Base-by-base conservation (phyloP, 2,329 filamentous ascomycete species). In the Ophiostoma montium region DNA sequence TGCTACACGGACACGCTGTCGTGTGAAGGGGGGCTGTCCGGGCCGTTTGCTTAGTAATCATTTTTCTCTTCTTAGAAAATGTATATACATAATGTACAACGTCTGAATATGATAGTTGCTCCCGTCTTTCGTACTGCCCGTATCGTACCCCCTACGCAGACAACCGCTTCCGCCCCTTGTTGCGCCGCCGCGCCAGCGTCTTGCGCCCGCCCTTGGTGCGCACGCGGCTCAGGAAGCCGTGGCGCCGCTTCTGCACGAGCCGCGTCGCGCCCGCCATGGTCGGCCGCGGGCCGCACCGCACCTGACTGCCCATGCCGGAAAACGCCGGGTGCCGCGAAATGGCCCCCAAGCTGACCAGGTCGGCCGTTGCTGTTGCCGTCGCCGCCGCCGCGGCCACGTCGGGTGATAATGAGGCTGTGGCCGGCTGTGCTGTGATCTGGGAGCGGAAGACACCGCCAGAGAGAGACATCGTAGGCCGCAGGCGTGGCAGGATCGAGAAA, bases 251-350 rank as follows among this genome's bases (percentile, higher is more conserved):
- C 63, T 78, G 73, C 13, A 78, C 61, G 48, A 79, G 64, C 33
- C 76, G 68, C 49, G 71, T 76, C 49, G 70, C 63, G 46, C 68
- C 63, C 49, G 72, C 70, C 72, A 78, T 72, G 31, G 73, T 79
- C 58, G 75, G 70, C 52, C 75, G 70, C 44, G 75, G 76, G 1
- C 74, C 76, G 65, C 71, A 79, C 49, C 76, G 72, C 54, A 78
- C 64, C 63, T 78, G 75, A 52, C 58, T 60, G 41, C 62, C 55
- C 6, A 53, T 16, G 44, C 63, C 68, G 5, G 59, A 62, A n/a
- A 78, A 62, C 9, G 71, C 70, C 30, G 75, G 75, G 60, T 77
- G 70, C 27, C 70, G 59, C 12, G 74, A 70, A 54, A 79, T 67
- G 52, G 70, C 60, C 12, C 63, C 57, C 48, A 59, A 60, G 21